Evolutionary conservation across 352 stramenopile genomes (phyloP).

Genomic region (Pythium grandisporangium): DNA sequence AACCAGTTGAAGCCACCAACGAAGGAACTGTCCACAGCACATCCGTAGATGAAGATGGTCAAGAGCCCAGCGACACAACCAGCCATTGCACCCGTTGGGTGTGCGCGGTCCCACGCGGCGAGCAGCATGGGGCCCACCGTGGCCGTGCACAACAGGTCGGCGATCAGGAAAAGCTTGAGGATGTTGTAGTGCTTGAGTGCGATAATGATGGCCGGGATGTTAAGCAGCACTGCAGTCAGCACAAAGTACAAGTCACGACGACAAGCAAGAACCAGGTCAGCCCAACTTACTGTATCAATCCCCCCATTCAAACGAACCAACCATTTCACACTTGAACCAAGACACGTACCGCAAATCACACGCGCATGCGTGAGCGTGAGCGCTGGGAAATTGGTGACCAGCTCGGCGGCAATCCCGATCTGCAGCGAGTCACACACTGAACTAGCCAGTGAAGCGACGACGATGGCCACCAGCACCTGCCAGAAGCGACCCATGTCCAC

Average conservation of each 20-base stretch:
- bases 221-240: slow-evolving; percentile 41
- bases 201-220: slow-evolving; percentile 55
- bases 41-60: slow-evolving; percentile 63
- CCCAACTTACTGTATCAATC: not conserved
- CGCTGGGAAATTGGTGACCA: slow-evolving; percentile 59
- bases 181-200: slow-evolving; percentile 61
- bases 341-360: slow-evolving; percentile 31
- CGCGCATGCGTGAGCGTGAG: slow-evolving; percentile 44
- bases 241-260: too few relatives aligned
- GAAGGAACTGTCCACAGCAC: slow-evolving; percentile 47
- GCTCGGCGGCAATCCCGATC: slow-evolving; percentile 61
- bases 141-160: slow-evolving; percentile 63
- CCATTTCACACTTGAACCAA: not conserved
- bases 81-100: slow-evolving; percentile 22
- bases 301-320: not conserved
- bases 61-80: slow-evolving; percentile 47
- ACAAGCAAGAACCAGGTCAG: not conserved
- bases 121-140: slow-evolving; percentile 70
- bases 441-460: slow-evolving; percentile 59
- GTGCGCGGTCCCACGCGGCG: slow-evolving; percentile 36
- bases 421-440: slow-evolving; percentile 64
- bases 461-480: slow-evolving; percentile 57
- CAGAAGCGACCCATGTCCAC: slow-evolving; percentile 59
- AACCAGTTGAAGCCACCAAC: slow-evolving; percentile 78
- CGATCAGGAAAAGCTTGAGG: slow-evolving; percentile 66